Base-by-base conservation (phyloP, 2,329 filamentous ascomycete species). In the Aspergillus ustus region DNA sequence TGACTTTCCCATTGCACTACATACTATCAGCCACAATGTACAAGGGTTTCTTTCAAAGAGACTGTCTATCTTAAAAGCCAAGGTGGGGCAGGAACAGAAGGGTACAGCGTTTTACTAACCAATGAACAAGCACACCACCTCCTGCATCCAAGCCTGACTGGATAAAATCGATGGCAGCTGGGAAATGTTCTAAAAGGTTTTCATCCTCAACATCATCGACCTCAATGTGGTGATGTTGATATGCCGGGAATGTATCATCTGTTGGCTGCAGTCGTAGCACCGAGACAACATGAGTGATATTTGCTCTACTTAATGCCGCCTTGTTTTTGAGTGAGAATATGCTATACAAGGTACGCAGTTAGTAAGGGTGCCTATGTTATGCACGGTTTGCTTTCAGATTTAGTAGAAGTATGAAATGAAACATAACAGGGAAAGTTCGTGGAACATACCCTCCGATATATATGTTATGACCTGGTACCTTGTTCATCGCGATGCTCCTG, bases 1-100 rank as follows among this genome's bases (percentile, higher is more conserved):
- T 37, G 93, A 97, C 79, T 96, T 96, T 57, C 95, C 95, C 88
- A 97, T 97, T 22, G 93, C 94, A 83, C 95, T 97, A 54, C 79
- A 48, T 25, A 22, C 11, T 22, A 52, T 65, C 50, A 66, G 62
- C 45, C 28, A 55, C 17, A 6, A 15, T 37, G 13, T 37, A 8
- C 9, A 11, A 40, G 34, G 34, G 11, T 15, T 40, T 40, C 34
- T 31, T 29, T 15, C 9, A 22, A 25, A 22, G 8, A 5, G 20
- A 28, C 19, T 8, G 8, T 40, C 19, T 25, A 9, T 13, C 45
- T 25, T 9, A 9, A 6, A 11, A 17, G 45, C 20, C 20, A 25
- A 25, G 22, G 17, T 22, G 44, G 20, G n/a, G 4, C 20, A 29
- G 5, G 29, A 6, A 31, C 11, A 29, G n/a, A 31, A 31, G 15